Evolutionary conservation across 148 eudicot species (phyloP), one percentile per base, ranked within the genome.

Genomic region (Spergularia marina): DNA sequence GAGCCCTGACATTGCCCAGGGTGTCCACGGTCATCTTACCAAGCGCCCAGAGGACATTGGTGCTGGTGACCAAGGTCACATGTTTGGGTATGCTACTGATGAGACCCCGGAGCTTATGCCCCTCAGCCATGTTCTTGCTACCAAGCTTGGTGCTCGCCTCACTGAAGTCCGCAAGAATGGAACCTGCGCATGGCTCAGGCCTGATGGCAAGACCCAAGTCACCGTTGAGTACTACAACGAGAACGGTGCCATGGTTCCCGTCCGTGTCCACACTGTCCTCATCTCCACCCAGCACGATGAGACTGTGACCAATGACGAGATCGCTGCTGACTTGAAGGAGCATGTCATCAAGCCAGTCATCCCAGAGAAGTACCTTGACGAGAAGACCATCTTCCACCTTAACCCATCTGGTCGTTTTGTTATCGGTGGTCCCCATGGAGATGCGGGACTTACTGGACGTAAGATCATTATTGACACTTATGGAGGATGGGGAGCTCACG

Each of bases 361-460:
- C 72, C 88, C 88, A 6, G 88, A 83, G 66, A 83, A 83, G 77
- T 85, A 85, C 66, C 86, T 85, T 55, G 88, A 85, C 25, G 88
- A 85, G 65, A 85, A 85, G 76, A 83, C 88, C 69, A 83, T 87
- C 76, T 87, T 87, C 86, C 91, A 88, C 83, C 87, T 88, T 54
- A 86, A 88, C 72, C 91, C 91, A 3, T 88, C 91, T 5, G 91
- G 91, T 36, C 84, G 91, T 6, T 88, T 88, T 55, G 89, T 89
- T 17, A 89, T 89, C 67, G 92, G 89, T 59, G 92, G 92, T 25
- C 92, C 92, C n/a, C 92, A 89, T 40, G 89, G 92, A 30, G 92
- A 89, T 67, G 92, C 89, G 41, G 89, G 89, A 21, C 87, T 89
- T 30, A 86, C 92, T 4, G 92, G 92, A 2, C 86, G 92, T 25